A percentile compares a stretch with the other conserved stretches of the same genome.
These are phyloP conservation scores for Coemansia sp. DNA, from an alignment of 192 early-diverging fungal species.

Conservation along the genomic window DNA sequence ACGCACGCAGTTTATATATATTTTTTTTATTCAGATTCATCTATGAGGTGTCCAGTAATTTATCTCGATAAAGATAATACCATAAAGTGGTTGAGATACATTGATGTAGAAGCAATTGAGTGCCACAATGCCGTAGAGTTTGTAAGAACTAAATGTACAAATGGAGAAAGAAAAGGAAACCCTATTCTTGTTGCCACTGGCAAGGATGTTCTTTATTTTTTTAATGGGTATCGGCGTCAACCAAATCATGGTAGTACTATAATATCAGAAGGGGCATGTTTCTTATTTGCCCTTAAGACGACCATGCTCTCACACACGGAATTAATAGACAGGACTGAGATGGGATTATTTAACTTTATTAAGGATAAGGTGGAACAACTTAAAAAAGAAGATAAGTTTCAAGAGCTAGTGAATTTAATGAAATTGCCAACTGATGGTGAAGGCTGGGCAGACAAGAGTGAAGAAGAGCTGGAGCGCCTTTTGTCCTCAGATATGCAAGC, in stretches of 20 bases:
- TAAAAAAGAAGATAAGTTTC: no score
- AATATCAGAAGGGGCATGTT: no score
- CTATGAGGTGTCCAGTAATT: neutral
- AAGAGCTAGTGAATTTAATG: neutral
- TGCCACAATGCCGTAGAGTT: neutral
- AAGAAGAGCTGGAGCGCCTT: neutral
- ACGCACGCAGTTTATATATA: no score
- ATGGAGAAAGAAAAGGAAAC: neutral
- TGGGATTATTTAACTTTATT: no score
- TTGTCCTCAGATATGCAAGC: neutral
- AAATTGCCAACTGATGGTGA: neutral
- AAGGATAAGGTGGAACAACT: no score
- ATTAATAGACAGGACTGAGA: no score
- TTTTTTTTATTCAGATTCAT: neutral
- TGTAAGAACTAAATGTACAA: neutral
- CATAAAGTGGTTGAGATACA: no score
- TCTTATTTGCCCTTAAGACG: no score
- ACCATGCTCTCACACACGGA: no score
- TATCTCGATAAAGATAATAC: neutral
- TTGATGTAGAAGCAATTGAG: no score
- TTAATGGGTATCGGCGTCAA: neutral
- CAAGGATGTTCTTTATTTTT: neutral
- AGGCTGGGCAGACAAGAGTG: neutral
- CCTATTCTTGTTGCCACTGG: neutral
- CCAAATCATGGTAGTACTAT: no score